These are phyloP conservation scores for Candida broadrunensis DNA, from an alignment of 805 yeast genomes.

Conservation along the genomic window DNA sequence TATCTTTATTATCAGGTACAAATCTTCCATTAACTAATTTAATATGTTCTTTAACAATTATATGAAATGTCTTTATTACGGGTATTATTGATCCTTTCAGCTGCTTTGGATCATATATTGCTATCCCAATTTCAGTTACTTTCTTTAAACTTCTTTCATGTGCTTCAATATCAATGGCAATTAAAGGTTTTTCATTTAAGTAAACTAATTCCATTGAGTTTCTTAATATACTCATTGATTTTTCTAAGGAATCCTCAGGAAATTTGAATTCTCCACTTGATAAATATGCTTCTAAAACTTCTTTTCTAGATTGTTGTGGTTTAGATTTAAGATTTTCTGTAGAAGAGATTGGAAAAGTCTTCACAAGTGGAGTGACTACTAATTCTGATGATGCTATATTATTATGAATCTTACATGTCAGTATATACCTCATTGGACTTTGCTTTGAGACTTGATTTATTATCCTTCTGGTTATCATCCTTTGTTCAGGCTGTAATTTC, in stretches of 20 bases:
- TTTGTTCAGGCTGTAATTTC: too few relatives aligned
- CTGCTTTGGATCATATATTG: constrained; percentile 52
- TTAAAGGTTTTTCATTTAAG: constrained; percentile 26
- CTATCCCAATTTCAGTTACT: constrained; percentile 59
- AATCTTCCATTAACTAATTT: constrained; percentile 43
- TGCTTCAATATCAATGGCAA: constrained; percentile 59
- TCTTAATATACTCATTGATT: constrained; percentile 8
- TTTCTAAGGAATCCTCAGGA: constrained; percentile 8
- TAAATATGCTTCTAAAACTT: constrained; percentile 17
- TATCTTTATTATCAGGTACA: constrained; percentile 53
- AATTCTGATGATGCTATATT: too few relatives aligned
- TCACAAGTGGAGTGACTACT: too few relatives aligned
- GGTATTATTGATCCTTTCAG: constrained; percentile 40
- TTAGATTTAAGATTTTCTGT: too few relatives aligned
- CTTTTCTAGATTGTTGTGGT: neutral
- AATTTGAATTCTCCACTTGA: constrained; percentile 14
- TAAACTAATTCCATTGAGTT: constrained; percentile 19
- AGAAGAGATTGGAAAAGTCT: too few relatives aligned
- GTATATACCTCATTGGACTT: too few relatives aligned
- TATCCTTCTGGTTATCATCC: too few relatives aligned
- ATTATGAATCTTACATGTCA: too few relatives aligned
- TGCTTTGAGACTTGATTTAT: too few relatives aligned
- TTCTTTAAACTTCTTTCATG: constrained; percentile 41
- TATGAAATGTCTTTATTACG: constrained; percentile 35
- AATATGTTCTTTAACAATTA: constrained; percentile 45